Conservation (phyloP, 345 rosid genomes). For the Populus simonii region DNA sequence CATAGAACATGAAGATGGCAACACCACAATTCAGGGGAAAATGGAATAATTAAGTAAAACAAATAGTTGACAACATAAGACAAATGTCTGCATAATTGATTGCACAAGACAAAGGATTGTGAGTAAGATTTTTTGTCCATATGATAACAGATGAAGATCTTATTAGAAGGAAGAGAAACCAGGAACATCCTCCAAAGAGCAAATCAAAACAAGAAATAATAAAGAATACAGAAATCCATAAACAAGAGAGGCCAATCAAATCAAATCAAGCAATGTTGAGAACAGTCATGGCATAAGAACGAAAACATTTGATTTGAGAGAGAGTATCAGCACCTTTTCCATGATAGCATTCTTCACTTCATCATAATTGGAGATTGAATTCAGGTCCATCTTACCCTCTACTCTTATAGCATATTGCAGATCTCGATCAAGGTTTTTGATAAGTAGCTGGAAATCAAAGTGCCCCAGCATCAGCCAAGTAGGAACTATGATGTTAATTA, state of each 20-base stretch:
- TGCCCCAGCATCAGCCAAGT: slow-evolving; percentile 26
- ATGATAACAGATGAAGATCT: no score
- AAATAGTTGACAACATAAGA: background rate
- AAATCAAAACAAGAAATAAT: background rate
- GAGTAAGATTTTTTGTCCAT: no score
- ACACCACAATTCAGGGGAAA: background rate
- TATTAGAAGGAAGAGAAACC: no score
- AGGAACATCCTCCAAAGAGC: background rate
- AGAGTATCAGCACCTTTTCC: slow-evolving; percentile 55
- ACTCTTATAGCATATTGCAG: slow-evolving; percentile 89
- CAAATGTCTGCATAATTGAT: background rate
- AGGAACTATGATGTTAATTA: background rate
- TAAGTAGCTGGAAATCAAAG: slow-evolving; percentile 65
- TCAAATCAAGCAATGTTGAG: background rate
- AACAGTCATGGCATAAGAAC: slow-evolving; percentile 5
- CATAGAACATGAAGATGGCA: background rate
- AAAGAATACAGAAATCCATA: slow-evolving; percentile 5
- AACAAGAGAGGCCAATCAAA: slow-evolving; percentile 4
- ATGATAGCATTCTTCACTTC: slow-evolving; percentile 73
- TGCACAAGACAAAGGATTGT: background rate
- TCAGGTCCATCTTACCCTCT: slow-evolving; percentile 90
- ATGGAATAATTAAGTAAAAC: background rate
- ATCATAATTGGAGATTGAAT: slow-evolving; percentile 76
- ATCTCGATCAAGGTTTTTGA: slow-evolving; percentile 86
- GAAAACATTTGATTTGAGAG: slow-evolving; percentile 1